Base-by-base conservation (phyloP, 2,329 filamentous ascomycete species). In the Chaetomium olivaceum region DNA sequence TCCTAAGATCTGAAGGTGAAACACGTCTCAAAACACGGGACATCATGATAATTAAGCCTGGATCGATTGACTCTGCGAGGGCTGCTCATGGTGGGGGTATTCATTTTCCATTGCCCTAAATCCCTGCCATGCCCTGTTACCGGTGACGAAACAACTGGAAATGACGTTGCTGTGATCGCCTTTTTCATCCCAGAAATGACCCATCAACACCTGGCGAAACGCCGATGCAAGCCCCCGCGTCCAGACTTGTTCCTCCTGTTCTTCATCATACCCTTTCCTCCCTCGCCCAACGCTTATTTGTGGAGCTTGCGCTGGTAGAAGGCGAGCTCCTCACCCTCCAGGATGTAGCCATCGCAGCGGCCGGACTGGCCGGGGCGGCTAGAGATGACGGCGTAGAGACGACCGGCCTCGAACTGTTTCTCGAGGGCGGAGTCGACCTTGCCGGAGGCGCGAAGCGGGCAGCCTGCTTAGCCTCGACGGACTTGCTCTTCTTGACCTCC, bases 291-390 rank as follows among this genome's bases (percentile, higher is more conserved):
- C 68, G 62, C 66, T 69, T 97, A 98, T 89, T 97, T 98, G 89
- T 95, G 91, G 89, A 98, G 92, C 85, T 93, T 93, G 86, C 91
- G 91, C 90, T 97, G 93, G 92, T 99, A 99, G 91, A 99, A 99
- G 82, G 93, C 93, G 78, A 99, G 88, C 89, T 99, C 95, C 83
- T 99, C 95, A 78, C 95, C 95, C 90, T 99, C 95, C 74, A 99
- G 87, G 81, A 99, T 90, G 87, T 99, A 99, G 74, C 95, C 95
- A 81, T 99, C 95, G 77, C 87, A 89, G 83, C 95, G 93, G 77
- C 95, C 95, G 80, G 91, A 95, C 91, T 99, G 95, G 77, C 95
- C 95, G 74, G 95, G 95, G 78, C 95, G 89, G 81, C 91, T 95
- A 76, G 94, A 87, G 77, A 99, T 85, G 75, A 97, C 91, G 77